Conservation (phyloP, 192 early-diverging fungal species). For the Linnemannia schmuckeri region DNA sequence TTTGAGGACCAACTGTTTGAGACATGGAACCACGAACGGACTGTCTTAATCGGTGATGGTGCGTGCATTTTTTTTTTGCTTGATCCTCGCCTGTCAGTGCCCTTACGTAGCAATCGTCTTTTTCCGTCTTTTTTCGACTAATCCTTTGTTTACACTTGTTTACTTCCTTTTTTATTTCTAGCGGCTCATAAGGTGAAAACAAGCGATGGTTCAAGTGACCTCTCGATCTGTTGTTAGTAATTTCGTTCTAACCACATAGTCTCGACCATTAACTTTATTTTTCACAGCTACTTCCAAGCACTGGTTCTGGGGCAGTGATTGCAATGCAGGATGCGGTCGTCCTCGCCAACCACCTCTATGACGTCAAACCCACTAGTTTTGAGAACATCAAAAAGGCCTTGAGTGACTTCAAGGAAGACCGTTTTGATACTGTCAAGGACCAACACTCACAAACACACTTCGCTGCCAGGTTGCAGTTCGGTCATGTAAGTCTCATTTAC, state of each 20-base stretch:
- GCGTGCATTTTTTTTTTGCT: background rate
- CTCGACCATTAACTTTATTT: too few species aligned
- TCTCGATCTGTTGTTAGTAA: too few species aligned
- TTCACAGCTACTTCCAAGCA: conserved; percentile 13
- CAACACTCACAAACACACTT: background rate
- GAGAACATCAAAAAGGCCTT: background rate
- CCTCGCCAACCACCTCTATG: conserved; percentile 12
- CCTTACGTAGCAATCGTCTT: too few species aligned
- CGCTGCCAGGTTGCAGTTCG: background rate
- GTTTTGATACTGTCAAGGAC: background rate
- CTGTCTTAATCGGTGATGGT: conserved; percentile 29
- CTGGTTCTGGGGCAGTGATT: conserved; percentile 9
- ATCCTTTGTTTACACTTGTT: too few species aligned
- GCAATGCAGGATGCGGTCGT: conserved; percentile 14
- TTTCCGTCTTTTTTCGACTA: background rate
- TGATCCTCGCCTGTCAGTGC: too few species aligned
- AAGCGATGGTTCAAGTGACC: too few species aligned
- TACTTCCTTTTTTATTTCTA: background rate
- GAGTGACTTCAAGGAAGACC: background rate
- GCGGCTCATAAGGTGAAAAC: background rate
- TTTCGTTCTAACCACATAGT: too few species aligned
- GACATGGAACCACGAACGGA: conserved; percentile 14
- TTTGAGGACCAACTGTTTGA: conserved; percentile 22
- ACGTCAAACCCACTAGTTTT: background rate
- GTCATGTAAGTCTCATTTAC: background rate